phyloP scores from a whole-genome alignment of 768 basidiomycete species.

The Amanita polypyramis region DNA sequence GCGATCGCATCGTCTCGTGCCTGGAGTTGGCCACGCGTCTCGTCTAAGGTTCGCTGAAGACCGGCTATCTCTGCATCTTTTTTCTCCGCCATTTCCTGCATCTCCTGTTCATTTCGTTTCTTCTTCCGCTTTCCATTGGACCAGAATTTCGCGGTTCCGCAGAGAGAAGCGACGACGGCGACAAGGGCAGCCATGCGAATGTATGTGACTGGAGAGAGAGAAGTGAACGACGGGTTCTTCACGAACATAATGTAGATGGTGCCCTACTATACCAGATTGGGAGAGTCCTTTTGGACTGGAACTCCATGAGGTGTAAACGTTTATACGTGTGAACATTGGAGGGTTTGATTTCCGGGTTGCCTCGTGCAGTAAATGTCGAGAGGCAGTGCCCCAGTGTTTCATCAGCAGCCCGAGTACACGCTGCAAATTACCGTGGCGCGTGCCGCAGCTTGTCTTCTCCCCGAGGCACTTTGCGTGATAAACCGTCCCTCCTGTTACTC shows the following conservation, averaged over 20 bases:
- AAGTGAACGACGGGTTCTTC: constrained; percentile 8
- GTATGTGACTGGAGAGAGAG: constrained; percentile 10
- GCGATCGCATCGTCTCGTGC: constrained; percentile 12
- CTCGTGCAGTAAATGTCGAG: not conserved
- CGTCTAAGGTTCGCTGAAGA: constrained; percentile 13
- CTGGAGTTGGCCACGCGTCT: constrained; percentile 14
- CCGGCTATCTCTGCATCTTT: constrained; percentile 10
- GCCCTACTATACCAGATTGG: not conserved
- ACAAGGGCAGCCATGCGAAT: constrained; percentile 7
- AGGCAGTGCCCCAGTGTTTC: not conserved
- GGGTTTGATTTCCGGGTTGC: constrained; percentile 1
- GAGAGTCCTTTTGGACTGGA: not conserved
- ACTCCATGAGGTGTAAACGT: constrained; percentile 26
- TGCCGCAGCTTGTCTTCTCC: constrained; percentile 9
- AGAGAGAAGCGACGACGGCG: not conserved
- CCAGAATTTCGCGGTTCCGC: not conserved
- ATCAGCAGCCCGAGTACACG: not conserved
- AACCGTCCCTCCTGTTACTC: not conserved
- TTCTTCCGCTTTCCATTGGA: not conserved
- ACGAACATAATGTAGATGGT: constrained; percentile 11
- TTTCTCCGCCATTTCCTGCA: constrained; percentile 3
- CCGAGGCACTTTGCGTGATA: not conserved
- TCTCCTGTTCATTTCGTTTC: constrained; percentile 2
- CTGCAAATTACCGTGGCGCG: not conserved
- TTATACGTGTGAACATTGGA: constrained; percentile 11